Evolutionary conservation across 306 rosid species (phyloP).

Genomic region (Gynostemma pentaphyllum): DNA sequence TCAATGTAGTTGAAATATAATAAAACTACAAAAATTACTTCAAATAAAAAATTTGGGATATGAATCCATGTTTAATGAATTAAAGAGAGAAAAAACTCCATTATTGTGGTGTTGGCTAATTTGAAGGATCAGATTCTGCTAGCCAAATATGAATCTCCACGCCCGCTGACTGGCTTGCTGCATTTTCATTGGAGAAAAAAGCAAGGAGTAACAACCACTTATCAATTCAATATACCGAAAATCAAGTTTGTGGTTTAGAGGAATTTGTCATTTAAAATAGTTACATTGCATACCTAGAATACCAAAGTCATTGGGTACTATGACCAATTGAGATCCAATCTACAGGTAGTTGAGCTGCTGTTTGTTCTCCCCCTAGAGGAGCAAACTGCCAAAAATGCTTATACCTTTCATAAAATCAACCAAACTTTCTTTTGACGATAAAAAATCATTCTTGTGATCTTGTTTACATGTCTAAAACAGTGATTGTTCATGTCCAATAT

Average conservation of each 20-base stretch:
- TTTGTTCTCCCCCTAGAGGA: constrained; percentile 80
- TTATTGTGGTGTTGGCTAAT: not conserved
- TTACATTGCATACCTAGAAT: constrained; percentile 67
- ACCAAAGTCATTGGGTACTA: constrained; percentile 80
- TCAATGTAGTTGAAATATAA: not conserved
- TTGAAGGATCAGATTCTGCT: constrained; percentile 33
- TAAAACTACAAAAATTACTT: not conserved
- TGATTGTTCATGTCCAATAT: too few species aligned
- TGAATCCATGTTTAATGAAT: not conserved
- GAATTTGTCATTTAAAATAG: not conserved
- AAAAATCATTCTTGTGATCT: not conserved
- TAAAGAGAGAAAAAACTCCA: not conserved
- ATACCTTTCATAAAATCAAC: constrained; percentile 31
- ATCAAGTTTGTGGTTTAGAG: not conserved
- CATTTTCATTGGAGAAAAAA: constrained; percentile 8
- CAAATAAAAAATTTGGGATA: not conserved
- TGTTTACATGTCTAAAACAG: not conserved
- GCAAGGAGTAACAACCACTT: not conserved
- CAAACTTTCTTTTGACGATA: not conserved
- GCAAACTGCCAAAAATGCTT: constrained; percentile 83
- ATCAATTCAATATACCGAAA: not conserved
- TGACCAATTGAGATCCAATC: constrained; percentile 79
- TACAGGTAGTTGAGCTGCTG: constrained; percentile 83
- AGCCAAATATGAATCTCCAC: constrained; percentile 56
- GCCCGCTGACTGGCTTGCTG: constrained; percentile 91